Conservation (phyloP, 345 rosid genomes). For the Bruguiera sexangula region DNA sequence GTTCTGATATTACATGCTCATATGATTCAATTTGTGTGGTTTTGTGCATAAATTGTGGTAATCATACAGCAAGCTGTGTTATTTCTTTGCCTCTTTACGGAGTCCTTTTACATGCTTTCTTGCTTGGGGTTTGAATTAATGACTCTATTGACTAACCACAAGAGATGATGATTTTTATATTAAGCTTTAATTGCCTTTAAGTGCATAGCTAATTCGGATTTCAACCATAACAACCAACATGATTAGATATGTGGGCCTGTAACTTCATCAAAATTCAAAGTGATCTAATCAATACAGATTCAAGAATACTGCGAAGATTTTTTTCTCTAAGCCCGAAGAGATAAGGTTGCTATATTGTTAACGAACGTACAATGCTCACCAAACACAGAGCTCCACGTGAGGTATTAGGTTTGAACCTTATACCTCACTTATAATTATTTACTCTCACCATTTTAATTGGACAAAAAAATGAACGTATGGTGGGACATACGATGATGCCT, state of each 20-base stretch:
- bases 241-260: constrained; percentile 66
- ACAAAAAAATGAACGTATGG: too few relatives aligned
- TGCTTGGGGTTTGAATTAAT: constrained; percentile 1
- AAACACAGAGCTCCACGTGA: not conserved
- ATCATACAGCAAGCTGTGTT: not conserved
- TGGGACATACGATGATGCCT: not conserved
- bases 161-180: constrained; percentile 14
- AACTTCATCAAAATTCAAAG: constrained; percentile 35
- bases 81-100: not conserved
- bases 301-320: constrained; percentile 28
- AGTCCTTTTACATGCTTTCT: not conserved
- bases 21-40: not conserved
- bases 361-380: constrained; percentile 9
- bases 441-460: too few relatives aligned
- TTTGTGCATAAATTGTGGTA: not conserved
- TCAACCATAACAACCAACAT: constrained; percentile 49
- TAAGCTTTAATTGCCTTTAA: constrained; percentile 37
- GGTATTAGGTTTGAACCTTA: too few relatives aligned
- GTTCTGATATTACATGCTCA: not conserved
- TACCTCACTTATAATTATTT: not conserved
- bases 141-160: constrained; percentile 20
- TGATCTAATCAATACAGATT: constrained; percentile 33
- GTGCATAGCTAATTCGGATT: constrained; percentile 34
- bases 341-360: constrained; percentile 25
- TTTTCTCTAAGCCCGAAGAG: constrained; percentile 19